Evolutionary conservation across 1,284 basidiomycete genomes (phyloP), one percentile per base, ranked within the genome.

Genomic region (Tilletia walkeri): DNA sequence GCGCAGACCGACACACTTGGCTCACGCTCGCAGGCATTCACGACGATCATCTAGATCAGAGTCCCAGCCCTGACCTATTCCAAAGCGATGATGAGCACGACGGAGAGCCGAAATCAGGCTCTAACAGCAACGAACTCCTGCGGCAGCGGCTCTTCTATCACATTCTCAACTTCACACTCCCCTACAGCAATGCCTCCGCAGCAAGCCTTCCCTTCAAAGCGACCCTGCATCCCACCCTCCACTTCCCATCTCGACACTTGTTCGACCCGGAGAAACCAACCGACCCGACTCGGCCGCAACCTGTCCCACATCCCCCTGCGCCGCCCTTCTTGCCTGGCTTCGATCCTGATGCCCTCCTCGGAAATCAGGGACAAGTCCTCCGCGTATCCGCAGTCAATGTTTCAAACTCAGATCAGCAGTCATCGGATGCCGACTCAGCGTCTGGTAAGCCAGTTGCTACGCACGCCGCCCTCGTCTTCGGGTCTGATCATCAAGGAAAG

Each of bases 91-190:
- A 63, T 10, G 63, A 39, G 76, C 73, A 49, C 59, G 34, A 16
- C 34, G 65, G 10, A 36, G 45, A 16, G 49, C 65, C 14, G 70
- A 67, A 68, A 59, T 63, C 45, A 47, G n/a, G 66, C 18, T 53
- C 50, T 67, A 99, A 99, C 83, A 86, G 96, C 56, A 89, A 93
- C 69, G 89, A 92, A 75, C 85, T 88, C 70, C 88, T 97, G 65
- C 88, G 95, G 61, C 94, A 97, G 82, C 91, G 94, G 78, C 87
- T 99, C 65, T 90, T 98, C 78, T 99, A 99, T 82, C 96, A 99
- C 84, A 85, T 98, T 56, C 86, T 99, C 74, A 98, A 99, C 85
- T 90, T 90, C 83, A 89, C 92, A 1, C 84, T 96, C 16, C 81
- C 80, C 0, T 74, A 74, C 53, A 56, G 18, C 56, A 39, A 54